These are phyloP conservation scores for Cystobasidium tubakii DNA, from an alignment of 768 basidiomycete species.

Conservation along the genomic window DNA sequence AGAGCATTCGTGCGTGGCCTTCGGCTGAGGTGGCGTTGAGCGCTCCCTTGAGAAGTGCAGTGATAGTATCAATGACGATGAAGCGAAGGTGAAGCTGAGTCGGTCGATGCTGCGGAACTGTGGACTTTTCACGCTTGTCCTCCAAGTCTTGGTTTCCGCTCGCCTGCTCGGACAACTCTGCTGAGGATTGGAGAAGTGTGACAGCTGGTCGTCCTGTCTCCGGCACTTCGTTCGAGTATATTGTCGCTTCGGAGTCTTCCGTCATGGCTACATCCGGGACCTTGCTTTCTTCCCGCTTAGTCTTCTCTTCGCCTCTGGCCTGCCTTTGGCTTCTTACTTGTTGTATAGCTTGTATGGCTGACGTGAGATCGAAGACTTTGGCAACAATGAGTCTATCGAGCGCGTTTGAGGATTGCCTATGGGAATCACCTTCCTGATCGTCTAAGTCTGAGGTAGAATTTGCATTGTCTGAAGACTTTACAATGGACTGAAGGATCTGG, in stretches of 20 bases:
- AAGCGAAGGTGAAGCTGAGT: conserved; percentile 6
- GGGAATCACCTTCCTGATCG: neutral
- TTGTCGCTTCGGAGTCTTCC: neutral
- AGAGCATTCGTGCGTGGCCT: conserved; percentile 13
- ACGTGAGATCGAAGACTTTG: neutral
- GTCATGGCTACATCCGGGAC: neutral
- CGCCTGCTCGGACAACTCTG: neutral
- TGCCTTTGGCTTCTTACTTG: neutral
- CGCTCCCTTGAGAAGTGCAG: neutral
- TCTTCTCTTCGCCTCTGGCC: neutral
- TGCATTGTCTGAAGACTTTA: neutral
- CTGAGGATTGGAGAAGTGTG: neutral
- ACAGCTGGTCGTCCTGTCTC: conserved; percentile 8
- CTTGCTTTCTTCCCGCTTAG: neutral
- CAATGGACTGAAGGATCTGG: conserved; percentile 1
- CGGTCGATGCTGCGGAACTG: neutral
- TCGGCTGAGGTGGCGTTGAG: conserved; percentile 14
- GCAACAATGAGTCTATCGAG: conserved; percentile 14
- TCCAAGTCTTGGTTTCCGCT: neutral
- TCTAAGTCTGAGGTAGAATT: neutral
- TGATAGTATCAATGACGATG: conserved; percentile 17
- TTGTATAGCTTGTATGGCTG: conserved; percentile 16
- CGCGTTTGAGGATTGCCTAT: neutral
- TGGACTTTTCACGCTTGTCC: neutral
- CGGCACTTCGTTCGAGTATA: neutral